Conservation (phyloP, 768 basidiomycete genomes). For the Pisolithus tinctorius region DNA sequence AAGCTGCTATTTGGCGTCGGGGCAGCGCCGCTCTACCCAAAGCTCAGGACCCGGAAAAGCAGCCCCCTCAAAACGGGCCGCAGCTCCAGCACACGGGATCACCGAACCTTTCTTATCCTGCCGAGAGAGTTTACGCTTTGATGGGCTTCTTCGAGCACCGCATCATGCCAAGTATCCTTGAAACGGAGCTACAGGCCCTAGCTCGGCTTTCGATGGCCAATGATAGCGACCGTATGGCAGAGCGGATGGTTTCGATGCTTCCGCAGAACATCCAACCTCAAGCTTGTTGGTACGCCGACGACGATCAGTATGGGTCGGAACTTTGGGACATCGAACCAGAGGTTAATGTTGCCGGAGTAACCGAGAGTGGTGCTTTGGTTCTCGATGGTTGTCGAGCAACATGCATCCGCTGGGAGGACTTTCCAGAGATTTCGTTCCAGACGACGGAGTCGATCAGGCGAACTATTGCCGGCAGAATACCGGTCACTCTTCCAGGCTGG, state of each 20-base stretch:
- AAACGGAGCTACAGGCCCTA: slow-evolving; percentile 11
- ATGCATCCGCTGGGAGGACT: slow-evolving; percentile 5
- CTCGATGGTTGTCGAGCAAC: slow-evolving; percentile 4
- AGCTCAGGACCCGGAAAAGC: neutral
- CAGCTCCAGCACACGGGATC: neutral
- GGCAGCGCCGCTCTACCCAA: slow-evolving; percentile 8
- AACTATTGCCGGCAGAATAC: slow-evolving; percentile 1
- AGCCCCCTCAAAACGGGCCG: neutral
- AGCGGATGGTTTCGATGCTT: slow-evolving; percentile 17
- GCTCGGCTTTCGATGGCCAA: slow-evolving; percentile 18
- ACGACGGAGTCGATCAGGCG: slow-evolving; percentile 7
- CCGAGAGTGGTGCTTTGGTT: slow-evolving; percentile 3
- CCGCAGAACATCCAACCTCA: neutral
- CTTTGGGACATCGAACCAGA: slow-evolving; percentile 11
- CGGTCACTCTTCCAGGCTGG: slow-evolving; percentile 6
- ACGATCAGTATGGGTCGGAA: slow-evolving; percentile 9
- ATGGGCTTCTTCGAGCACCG: slow-evolving; percentile 20
- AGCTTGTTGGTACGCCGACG: slow-evolving; percentile 15
- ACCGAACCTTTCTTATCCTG: slow-evolving; percentile 6
- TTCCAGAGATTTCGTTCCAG: slow-evolving; percentile 8
- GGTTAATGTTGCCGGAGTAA: slow-evolving; percentile 3
- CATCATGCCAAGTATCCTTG: slow-evolving; percentile 9
- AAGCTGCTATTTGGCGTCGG: slow-evolving; percentile 15
- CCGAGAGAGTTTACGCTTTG: slow-evolving; percentile 14
- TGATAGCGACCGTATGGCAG: slow-evolving; percentile 15